phyloP scores from a whole-genome alignment of 2,329 filamentous ascomycete species.

The Paraphoma sp. region DNA sequence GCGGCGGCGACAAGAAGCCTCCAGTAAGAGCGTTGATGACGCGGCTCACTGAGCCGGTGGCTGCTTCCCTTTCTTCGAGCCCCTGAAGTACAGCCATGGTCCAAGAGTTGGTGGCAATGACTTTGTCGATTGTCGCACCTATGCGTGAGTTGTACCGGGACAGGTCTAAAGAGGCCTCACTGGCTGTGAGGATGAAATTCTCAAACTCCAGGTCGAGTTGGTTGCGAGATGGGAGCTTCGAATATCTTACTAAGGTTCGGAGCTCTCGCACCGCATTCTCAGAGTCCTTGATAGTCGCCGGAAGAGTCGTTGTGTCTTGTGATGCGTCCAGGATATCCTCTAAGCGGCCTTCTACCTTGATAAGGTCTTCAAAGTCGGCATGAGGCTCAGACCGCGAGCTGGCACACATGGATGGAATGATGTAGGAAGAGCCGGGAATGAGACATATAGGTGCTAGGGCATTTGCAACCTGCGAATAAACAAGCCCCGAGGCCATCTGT shows the following conservation, averaged over 20 bases:
- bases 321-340: slow-evolving; percentile 76
- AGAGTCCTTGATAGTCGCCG: slow-evolving; percentile 79
- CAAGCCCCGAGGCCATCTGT: slow-evolving; percentile 62
- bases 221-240: slow-evolving; percentile 69
- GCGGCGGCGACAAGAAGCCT: slow-evolving; percentile 60
- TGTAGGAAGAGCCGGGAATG: slow-evolving; percentile 68
- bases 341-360: slow-evolving; percentile 76
- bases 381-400: slow-evolving; percentile 30
- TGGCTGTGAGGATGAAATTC: slow-evolving; percentile 74
- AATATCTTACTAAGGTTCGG: slow-evolving; percentile 73
- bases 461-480: slow-evolving; percentile 67
- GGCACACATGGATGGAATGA: slow-evolving; percentile 67
- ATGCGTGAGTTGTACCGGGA: slow-evolving; percentile 80
- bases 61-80: slow-evolving; percentile 56
- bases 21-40: slow-evolving; percentile 58
- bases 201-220: slow-evolving; percentile 79
- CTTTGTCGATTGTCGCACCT: slow-evolving; percentile 74
- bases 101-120: slow-evolving; percentile 78
- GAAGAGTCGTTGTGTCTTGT: slow-evolving; percentile 70
- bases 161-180: slow-evolving; percentile 69
- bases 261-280: slow-evolving; percentile 78
- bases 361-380: slow-evolving; percentile 74
- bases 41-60: slow-evolving; percentile 46
- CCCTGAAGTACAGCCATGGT: slow-evolving; percentile 73
- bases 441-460: slow-evolving; percentile 74